These are phyloP conservation scores for Pulveroboletus ravenelii DNA, from an alignment of 768 basidiomycete species.

Conservation along the genomic window DNA sequence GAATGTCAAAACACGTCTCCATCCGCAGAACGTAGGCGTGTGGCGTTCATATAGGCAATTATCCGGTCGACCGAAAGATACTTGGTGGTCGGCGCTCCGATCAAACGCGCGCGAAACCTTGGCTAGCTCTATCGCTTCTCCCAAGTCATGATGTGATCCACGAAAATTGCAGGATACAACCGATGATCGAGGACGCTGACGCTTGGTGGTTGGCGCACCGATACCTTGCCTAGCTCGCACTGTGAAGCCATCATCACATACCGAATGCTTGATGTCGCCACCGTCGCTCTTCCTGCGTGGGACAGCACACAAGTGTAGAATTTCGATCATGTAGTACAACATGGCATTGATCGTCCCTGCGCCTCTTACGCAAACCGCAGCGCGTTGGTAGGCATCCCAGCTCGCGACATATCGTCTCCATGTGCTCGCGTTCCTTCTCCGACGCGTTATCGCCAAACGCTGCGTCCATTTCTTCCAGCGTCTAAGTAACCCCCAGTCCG, in stretches of 20 bases:
- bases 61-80: background rate
- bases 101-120: background rate
- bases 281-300: no score
- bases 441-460: slow-evolving; percentile 29
- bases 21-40: background rate
- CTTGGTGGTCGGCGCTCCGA: background rate
- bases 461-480: slow-evolving; percentile 32
- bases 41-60: background rate
- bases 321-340: no score
- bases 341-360: no score
- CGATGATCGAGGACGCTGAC: no score
- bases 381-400: slow-evolving; percentile 25
- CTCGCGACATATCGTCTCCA: slow-evolving; percentile 25
- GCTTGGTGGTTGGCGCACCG: no score
- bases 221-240: no score
- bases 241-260: no score
- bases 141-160: no score
- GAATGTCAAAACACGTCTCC: background rate
- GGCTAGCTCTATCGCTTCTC: no score
- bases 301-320: no score
- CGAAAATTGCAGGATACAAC: no score
- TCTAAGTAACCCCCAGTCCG: slow-evolving; percentile 13
- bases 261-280: no score
- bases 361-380: slow-evolving; percentile 14
- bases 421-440: slow-evolving; percentile 23